Evolutionary conservation across 2,329 filamentous ascomycete species (phyloP), one percentile per base, ranked within the genome.

Genomic region (Colletotrichum sp.): DNA sequence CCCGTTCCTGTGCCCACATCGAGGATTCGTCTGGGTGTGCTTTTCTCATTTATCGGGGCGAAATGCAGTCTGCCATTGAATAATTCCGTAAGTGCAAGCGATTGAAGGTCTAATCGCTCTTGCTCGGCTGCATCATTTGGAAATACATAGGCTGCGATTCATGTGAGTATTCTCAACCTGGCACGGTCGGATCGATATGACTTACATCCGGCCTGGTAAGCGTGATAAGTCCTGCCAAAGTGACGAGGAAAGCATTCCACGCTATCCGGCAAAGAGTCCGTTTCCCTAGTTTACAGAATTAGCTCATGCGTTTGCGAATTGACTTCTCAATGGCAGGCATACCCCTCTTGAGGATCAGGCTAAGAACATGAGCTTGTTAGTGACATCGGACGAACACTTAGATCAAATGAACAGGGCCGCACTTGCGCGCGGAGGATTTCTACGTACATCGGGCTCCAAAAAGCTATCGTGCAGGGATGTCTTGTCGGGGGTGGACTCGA

Each of bases 1-100:
- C 87, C 87, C 3, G 84, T 85, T 6, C 87, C 87, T 0, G 87
- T 89, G 16, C 83, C 87, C 34, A 89, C 81, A 71, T 89, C 87
- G 24, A 87, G 82, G 12, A 87, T 82, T 10, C 81, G 80, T 18
- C 79, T 78, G 3, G 87, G 87, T 6, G 85, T 84, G 5, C 80
- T 78, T 4, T 80, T 79, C 30, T 79, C 77, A 15, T 82, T 82
- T n/a, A 86, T 82, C 0, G 87, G 87, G 2, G 87, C 85, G 77
- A 88, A 87, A 79, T 82, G 87, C 8, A 88, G 83, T 30, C 79
- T 83, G n/a, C 80, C 83, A 3, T 82, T 83, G 67, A 87, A 85
- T 2, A 87, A 79, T 38, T 82, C 82, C 9, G 82, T 84, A 12
- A 88, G 68, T 15, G 82, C 82, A 21, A 83, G 80, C 64, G 83